These are phyloP conservation scores for Rusavskia elegans DNA, from an alignment of 495 filamentous ascomycete species.

Conservation along the genomic window DNA sequence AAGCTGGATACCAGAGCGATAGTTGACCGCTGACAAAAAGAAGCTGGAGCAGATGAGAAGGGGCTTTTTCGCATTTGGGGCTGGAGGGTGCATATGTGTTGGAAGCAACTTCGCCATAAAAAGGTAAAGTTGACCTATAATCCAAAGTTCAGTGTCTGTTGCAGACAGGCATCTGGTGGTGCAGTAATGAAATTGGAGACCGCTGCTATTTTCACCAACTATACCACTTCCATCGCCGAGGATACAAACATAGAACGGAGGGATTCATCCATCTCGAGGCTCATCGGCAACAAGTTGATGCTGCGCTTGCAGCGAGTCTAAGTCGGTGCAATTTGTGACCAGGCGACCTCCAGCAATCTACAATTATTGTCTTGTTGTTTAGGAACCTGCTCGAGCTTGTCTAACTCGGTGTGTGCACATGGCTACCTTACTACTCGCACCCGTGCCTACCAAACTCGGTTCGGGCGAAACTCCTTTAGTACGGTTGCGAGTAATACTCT, in stretches of 20 bases:
- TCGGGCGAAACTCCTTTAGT: too few relatives aligned
- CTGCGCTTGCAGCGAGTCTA: background rate
- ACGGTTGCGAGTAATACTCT: too few relatives aligned
- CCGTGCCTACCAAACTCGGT: too few relatives aligned
- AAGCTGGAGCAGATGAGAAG: constrained; percentile 35
- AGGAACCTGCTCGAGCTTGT: too few relatives aligned
- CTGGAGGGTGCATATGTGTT: constrained; percentile 63
- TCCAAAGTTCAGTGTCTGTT: background rate
- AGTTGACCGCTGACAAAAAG: constrained; percentile 26
- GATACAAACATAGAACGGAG: background rate
- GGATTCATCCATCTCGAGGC: background rate
- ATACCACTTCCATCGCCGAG: background rate
- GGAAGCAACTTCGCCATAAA: constrained; percentile 61
- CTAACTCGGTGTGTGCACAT: too few relatives aligned
- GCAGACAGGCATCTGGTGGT: background rate
- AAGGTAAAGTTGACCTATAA: constrained; percentile 14
- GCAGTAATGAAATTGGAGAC: background rate
- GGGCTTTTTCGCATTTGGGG: constrained; percentile 64
- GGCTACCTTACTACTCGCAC: too few relatives aligned
- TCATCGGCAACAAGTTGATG: background rate
- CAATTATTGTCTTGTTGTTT: too few relatives aligned
- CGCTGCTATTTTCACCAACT: background rate
- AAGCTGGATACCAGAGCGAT: constrained; percentile 38
- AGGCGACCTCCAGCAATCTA: too few relatives aligned
- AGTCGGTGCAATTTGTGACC: background rate